phyloP scores from a whole-genome alignment of 2,329 filamentous ascomycete species.

The Beauveria brongniartii region DNA sequence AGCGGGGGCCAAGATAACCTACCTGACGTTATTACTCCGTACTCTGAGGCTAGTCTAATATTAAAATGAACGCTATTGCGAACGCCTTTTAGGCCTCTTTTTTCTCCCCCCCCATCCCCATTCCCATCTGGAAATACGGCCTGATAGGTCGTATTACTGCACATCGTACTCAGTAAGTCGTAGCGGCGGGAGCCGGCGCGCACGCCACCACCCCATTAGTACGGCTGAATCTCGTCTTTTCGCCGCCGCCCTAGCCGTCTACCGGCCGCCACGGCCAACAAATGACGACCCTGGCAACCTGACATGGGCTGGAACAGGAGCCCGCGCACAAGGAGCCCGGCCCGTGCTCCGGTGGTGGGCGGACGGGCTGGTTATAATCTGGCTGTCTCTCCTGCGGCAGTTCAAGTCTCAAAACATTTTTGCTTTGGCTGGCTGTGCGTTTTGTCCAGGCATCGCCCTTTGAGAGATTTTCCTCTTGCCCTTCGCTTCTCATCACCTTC shows the following conservation, averaged over 20 bases:
- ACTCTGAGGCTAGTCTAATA: no score
- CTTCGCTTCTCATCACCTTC: background rate
- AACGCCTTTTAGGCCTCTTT: no score
- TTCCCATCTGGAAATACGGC: no score
- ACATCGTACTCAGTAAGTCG: no score
- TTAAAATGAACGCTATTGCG: no score
- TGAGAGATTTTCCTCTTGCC: background rate
- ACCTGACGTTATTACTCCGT: no score
- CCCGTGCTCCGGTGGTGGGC: background rate
- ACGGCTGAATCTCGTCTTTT: background rate
- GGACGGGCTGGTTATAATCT: conserved; percentile 5
- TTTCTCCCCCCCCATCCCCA: no score
- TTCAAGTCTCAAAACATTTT: conserved; percentile 7
- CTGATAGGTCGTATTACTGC: no score
- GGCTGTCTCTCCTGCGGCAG: conserved; percentile 5
- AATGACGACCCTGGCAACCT: background rate
- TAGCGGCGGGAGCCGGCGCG: background rate
- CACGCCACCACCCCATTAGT: background rate
- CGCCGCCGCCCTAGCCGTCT: background rate
- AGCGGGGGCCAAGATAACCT: no score
- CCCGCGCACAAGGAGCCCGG: background rate
- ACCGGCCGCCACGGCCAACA: background rate
- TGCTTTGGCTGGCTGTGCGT: conserved; percentile 5
- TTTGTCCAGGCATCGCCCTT: background rate
- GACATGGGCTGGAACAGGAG: background rate